Conservation (phyloP, 2,329 filamentous ascomycete genomes). For the Diplodia intermedia region DNA sequence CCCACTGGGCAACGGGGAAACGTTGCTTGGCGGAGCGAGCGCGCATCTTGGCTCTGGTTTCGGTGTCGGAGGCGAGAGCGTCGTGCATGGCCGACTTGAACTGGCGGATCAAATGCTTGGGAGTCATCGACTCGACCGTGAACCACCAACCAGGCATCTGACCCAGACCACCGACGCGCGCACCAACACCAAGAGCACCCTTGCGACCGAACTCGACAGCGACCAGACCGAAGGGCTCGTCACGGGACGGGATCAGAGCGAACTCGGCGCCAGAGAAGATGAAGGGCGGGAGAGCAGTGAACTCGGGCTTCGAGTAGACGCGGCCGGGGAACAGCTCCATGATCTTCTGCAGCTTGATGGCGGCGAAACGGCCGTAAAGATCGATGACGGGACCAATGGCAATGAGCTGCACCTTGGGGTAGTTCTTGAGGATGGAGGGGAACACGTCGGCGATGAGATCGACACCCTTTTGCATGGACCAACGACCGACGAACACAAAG, state of each 20-base stretch:
- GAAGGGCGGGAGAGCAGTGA: constrained; percentile 70
- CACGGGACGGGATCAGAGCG: constrained; percentile 70
- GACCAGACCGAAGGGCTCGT: constrained; percentile 73
- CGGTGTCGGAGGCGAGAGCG: constrained; percentile 63
- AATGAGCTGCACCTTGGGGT: constrained; percentile 67
- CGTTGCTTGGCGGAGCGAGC: constrained; percentile 69
- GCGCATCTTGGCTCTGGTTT: constrained; percentile 67
- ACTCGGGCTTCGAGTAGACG: constrained; percentile 72
- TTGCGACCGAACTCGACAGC: constrained; percentile 74
- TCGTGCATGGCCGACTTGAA: constrained; percentile 70
- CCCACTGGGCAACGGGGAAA: constrained; percentile 72
- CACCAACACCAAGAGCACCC: constrained; percentile 70
- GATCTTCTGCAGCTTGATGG: constrained; percentile 67
- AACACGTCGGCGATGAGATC: constrained; percentile 73
- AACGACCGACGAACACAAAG: constrained; percentile 72
- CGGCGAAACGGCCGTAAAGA: constrained; percentile 71
- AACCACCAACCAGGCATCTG: constrained; percentile 77
- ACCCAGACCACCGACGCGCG: constrained; percentile 69
- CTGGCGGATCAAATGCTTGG: constrained; percentile 68
- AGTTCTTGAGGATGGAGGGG: constrained; percentile 66
- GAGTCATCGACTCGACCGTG: constrained; percentile 70
- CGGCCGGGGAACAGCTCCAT: constrained; percentile 70
- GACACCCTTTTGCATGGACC: constrained; percentile 73
- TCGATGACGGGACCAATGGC: constrained; percentile 71
- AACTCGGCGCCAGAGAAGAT: constrained; percentile 74